phyloP scores from a whole-genome alignment of 73 alveolate species.

The Paramecium sonneborni region DNA sequence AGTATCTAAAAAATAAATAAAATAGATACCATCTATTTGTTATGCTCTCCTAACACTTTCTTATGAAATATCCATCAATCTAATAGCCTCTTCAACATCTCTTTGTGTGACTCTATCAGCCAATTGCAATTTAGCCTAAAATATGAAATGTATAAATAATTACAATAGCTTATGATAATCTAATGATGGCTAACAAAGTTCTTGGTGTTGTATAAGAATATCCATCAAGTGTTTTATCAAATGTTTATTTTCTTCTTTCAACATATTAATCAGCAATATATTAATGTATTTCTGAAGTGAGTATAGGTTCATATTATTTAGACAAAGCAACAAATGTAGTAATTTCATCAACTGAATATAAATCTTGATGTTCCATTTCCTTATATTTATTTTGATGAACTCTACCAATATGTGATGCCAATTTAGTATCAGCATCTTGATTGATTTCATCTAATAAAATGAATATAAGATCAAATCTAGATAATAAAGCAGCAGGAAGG shows the following conservation, averaged over 20 bases:
- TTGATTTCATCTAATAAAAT: conserved; percentile 90
- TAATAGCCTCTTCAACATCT: conserved; percentile 91
- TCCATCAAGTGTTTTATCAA: conserved; percentile 82
- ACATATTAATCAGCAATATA: conserved; percentile 87
- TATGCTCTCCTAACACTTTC: conserved; percentile 62
- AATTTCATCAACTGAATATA: conserved; percentile 81
- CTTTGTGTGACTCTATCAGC: conserved; percentile 81
- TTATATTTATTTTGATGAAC: conserved; percentile 68
- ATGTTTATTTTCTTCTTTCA: conserved; percentile 82
- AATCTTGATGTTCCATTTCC: conserved; percentile 41
- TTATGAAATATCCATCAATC: conserved; percentile 81
- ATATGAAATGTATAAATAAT: conserved; percentile 21
- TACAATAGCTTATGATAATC: conserved; percentile 88
- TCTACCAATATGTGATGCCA: conserved; percentile 80
- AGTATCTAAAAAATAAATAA: not conserved
- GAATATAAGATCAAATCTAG: conserved; percentile 96
- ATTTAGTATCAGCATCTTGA: conserved; percentile 79
- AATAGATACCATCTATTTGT: not conserved
- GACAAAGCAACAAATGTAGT: conserved; percentile 90
- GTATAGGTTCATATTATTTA: conserved; percentile 77
- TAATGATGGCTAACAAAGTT: conserved; percentile 91
- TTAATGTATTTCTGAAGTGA: conserved; percentile 88
- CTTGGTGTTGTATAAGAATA: conserved; percentile 97
- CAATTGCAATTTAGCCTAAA: conserved; percentile 88
- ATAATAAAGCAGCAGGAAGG: conserved; percentile 98